Evolutionary conservation across 2,329 filamentous ascomycete species (phyloP), one percentile per base, ranked within the genome.

Genomic region (Calonectria multiphialidica): DNA sequence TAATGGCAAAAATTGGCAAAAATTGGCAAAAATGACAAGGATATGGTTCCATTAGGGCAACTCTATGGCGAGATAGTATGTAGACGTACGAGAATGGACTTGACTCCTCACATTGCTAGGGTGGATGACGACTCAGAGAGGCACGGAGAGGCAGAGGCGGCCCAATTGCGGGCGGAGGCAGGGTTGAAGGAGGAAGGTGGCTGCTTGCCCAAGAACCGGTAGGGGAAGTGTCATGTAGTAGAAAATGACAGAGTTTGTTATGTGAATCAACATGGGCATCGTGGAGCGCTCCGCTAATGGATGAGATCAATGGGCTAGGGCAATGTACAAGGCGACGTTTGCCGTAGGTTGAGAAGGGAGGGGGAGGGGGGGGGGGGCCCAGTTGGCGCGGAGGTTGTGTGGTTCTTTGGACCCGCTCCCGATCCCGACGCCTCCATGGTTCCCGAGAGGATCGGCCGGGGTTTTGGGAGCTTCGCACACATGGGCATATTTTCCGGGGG

Each of bases 391-490:
- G 28, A 8, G 8, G 28, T 5, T 30, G 42, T 6, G 16, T 30
- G 16, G 28, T 1, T 57, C 64, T 18, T 44, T 10, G 53, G 33
- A n/a, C 53, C 53, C 53, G 53, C 53, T 37, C 74, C 73, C 75
- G 75, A 77, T 77, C 74, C 70, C 62, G 57, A 66, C 42, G 30
- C 50, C 67, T 74, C 75, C 75, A 66, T 76, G 75, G 68, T 67
- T 25, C 23, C 47, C 59, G 42, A 28, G 62, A 44, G 57, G 74
- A 77, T 77, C 75, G 75, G 42, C 75, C 66, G 71, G 68, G 42
- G 21, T 30, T 50, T n/a, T 16, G 25, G 49, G 18, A 9, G 37
- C 12, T 25, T 50, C 28, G 28, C 28, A 50, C 12, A 28, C 47
- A 25, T 50, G 28, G 28, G 28, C 21, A 21, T 21, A 37, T 57